Percentiles rank a stretch among this genome's conserved stretches.
Conservation (phyloP, 192 early-diverging fungal species). For the Coemansia aciculifera region DNA sequence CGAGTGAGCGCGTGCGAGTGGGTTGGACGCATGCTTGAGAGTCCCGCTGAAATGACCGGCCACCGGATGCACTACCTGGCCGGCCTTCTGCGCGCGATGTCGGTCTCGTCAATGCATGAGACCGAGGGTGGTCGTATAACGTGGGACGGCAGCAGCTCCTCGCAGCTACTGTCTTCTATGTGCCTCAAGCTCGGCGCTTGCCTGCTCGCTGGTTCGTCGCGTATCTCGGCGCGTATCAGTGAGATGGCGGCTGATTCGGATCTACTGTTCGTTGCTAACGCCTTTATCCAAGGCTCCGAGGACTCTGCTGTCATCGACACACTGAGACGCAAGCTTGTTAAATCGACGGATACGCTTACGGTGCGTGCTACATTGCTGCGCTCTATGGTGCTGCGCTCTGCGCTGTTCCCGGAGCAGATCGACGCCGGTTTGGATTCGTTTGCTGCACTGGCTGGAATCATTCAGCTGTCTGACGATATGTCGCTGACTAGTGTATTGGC, state of each 20-base stretch:
- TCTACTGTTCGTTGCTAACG: slow-evolving; percentile 19
- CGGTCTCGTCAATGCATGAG: neutral
- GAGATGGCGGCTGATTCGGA: neutral
- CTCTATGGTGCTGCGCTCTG: slow-evolving; percentile 18
- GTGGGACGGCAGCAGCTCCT: slow-evolving; percentile 21
- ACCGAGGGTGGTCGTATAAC: neutral
- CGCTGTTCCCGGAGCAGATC: neutral
- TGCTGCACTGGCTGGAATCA: neutral
- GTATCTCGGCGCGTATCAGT: neutral
- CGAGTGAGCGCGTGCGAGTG: slow-evolving; percentile 19
- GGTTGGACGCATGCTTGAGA: neutral
- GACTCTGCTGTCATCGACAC: neutral
- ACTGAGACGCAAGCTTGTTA: neutral
- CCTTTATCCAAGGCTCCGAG: slow-evolving; percentile 17
- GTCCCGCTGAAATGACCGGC: neutral
- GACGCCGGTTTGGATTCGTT: neutral
- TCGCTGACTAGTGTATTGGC: neutral
- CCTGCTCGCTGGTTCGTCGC: slow-evolving; percentile 1
- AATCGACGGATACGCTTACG: neutral
- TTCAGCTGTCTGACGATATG: neutral
- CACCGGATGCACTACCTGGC: neutral
- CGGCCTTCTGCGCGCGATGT: slow-evolving; percentile 17
- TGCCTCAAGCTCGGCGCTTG: slow-evolving; percentile 13
- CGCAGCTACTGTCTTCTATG: neutral
- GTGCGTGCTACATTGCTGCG: slow-evolving; percentile 5